Base-by-base conservation (phyloP, 148 eudicot species). In the Vaccinium vitisidaea region DNA sequence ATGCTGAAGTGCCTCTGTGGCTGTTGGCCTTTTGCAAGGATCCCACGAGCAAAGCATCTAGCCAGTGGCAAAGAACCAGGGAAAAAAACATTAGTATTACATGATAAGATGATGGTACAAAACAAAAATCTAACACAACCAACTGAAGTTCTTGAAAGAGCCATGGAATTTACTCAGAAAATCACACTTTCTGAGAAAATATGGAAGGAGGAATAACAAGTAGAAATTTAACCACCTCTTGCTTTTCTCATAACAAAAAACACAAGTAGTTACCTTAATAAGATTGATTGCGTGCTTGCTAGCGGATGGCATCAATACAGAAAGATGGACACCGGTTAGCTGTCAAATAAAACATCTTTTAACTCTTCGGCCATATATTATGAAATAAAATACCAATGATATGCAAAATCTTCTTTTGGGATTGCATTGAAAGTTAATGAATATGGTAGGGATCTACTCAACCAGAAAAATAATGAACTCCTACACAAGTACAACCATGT, bases 11-110 rank as follows among this genome's bases (percentile, higher is more conserved):
- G 84, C 98, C 91, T 97, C 95, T 48, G 86, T 80, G 43, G 99
- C 98, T 63, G 98, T 94, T 80, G 96, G 98, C 90, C 99, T 92
- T 91, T 91, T 93, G 81, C 88, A 86, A 63, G 99, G 98, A 85
- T 96, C 90, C 98, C 98, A 94, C 1, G 97, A 93, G 88, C 98
- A 96, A 52, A 96, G 99, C 9, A 91, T 90, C 97, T 95, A 77
- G 32, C 49, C 74, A 25, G 30, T 74, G 13, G 32, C 32, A 25
- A 65, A 78, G 32, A 79, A 54, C 27, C 15, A 27, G n/a, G 48
- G 49, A 16, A 61, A 21, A 56, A 15, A 75, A 15, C 39, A 77
- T 21, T 77, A 85, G 21, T 76, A 83, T 30, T 48, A 74, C 16
- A 21, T 39, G 25, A 59, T 18, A 59, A 32, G 36, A 63, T 18